Base-by-base conservation (phyloP, 2,329 filamentous ascomycete species). In the Xylariaceae sp. region DNA sequence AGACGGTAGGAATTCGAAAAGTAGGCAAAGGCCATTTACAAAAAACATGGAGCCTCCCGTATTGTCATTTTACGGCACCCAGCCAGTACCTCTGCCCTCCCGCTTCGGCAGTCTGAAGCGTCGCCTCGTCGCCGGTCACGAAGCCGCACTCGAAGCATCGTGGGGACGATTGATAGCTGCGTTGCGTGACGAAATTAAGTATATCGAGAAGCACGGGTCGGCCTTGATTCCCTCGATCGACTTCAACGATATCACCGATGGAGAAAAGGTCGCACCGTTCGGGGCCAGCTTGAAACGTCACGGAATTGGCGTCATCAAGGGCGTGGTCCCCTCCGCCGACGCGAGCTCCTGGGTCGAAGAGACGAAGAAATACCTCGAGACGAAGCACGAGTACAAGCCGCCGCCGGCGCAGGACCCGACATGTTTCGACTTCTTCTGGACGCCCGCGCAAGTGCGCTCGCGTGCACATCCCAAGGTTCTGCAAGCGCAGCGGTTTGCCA, bases 381-480 rank as follows among this genome's bases (percentile, higher is more conserved):
- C 77, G 19, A 74, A 76, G 64, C 73, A 76, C 57, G 71, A 75
- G 55, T 77, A 78, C 65, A 80, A 77, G 69, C 81, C 79, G 46
- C 86, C 86, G 23, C 81, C 81, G 0, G 76, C 79, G 0, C 81
- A 85, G 63, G 84, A 87, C 41, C 87, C 87, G 4, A 84, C 87
- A 1, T 89, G 89, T 49, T 89, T 87, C 72, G 87, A 90, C 71
- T 82, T 89, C 65, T 90, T 89, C 74, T 90, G 87, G 88, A 87
- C 87, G 4, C 86, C 86, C 0, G 82, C 86, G 1, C 88, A 90
- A 72, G 81, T 88, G 52, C 81, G 83, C 64, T 85, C 86, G n/a
- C 82, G 88, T 20, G 83, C 85, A 0, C 85, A 90, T 63, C 83
- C 86, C 2, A 80, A 83, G 62, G 79, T 90, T 57, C 76, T 90